phyloP scores from a whole-genome alignment of 2,329 filamentous ascomycete species.

The Monosporascus sp. region DNA sequence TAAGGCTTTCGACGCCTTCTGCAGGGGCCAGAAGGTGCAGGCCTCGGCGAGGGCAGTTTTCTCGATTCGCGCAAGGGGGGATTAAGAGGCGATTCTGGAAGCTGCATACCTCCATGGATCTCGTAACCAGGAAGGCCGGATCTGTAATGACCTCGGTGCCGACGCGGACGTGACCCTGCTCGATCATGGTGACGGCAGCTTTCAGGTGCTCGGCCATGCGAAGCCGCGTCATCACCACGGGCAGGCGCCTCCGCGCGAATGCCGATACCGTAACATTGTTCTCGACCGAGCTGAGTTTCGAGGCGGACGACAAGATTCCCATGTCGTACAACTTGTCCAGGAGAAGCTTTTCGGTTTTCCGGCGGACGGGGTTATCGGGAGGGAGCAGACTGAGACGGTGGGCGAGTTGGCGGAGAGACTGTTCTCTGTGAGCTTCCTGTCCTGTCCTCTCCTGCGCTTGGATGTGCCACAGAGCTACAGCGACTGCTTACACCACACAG shows the following conservation, averaged over 20 bases:
- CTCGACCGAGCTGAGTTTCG: conserved; percentile 80
- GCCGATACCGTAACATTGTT: conserved; percentile 83
- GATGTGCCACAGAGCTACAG: background rate
- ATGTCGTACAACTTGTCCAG: conserved; percentile 91
- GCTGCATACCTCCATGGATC: conserved; percentile 62
- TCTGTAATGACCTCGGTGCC: conserved; percentile 89
- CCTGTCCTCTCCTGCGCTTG: background rate
- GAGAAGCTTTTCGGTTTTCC: conserved; percentile 79
- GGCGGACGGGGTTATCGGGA: conserved; percentile 67
- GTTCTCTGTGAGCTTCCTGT: background rate
- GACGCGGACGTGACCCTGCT: conserved; percentile 89
- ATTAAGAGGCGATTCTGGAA: background rate
- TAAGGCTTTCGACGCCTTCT: too few species aligned
- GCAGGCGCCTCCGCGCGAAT: conserved; percentile 76
- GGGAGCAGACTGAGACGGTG: conserved; percentile 83
- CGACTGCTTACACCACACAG: conserved; percentile 60
- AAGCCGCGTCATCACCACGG: conserved; percentile 84
- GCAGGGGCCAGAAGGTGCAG: too few species aligned
- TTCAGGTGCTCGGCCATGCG: conserved; percentile 90
- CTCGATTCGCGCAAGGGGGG: too few species aligned
- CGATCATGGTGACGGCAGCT: conserved; percentile 79
- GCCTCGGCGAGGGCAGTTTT: too few species aligned
- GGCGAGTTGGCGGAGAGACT: conserved; percentile 84
- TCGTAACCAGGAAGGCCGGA: conserved; percentile 80
- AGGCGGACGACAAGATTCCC: conserved; percentile 72